A percentile compares a stretch with the other conserved stretches of the same genome.
phyloP scores from a whole-genome alignment of 805 yeast species.

The Lipomyces orientalis region DNA sequence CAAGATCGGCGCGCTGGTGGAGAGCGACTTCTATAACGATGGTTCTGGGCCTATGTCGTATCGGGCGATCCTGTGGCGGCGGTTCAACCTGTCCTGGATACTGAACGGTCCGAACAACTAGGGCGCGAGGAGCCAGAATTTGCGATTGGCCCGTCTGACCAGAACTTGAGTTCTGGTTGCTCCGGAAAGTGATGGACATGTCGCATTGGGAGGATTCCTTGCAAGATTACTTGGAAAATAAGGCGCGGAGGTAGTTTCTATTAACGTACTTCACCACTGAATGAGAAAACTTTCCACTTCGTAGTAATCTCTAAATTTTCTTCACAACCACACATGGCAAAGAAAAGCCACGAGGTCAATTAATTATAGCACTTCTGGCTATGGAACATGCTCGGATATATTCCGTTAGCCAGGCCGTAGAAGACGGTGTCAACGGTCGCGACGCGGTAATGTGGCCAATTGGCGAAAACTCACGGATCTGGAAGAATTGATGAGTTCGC shows the following conservation, averaged over 20 bases:
- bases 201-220: background rate
- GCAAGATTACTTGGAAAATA: background rate
- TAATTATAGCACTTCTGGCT: no score
- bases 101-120: background rate
- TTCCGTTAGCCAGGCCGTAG: no score
- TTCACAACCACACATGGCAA: no score
- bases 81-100: slow-evolving; percentile 2
- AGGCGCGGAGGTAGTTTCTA: background rate
- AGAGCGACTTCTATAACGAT: background rate
- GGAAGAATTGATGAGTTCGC: no score
- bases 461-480: no score
- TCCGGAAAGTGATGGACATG: background rate
- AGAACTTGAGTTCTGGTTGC: background rate
- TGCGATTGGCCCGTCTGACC: background rate
- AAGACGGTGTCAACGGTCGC: no score
- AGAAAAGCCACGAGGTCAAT: no score
- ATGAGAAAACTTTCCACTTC: background rate
- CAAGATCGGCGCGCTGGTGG: background rate
- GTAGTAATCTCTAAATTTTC: no score
- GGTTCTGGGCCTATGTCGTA: background rate
- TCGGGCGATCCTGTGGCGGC: slow-evolving; percentile 2
- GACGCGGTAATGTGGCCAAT: no score
- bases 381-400: no score
- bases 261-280: background rate
- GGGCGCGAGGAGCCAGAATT: background rate